phyloP scores from a whole-genome alignment of 148 eudicot genomes.

The Pharnaceum exiguum region DNA sequence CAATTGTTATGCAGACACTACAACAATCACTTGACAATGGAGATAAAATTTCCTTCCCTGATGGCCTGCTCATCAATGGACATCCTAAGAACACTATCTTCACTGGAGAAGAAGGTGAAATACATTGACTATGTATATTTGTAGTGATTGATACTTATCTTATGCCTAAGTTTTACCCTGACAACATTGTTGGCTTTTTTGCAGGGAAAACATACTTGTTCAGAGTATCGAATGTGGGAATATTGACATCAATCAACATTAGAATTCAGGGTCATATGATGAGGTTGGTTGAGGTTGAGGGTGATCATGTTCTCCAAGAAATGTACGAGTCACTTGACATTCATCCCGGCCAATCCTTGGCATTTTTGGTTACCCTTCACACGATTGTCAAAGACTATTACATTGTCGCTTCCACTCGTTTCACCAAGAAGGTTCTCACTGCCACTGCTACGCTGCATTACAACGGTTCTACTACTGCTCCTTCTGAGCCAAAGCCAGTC shows the following conservation, averaged over 20 bases:
- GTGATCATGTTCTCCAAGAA: slow-evolving; percentile 69
- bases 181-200: not conserved
- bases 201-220: slow-evolving; percentile 58
- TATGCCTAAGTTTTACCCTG: not conserved
- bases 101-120: slow-evolving; percentile 39
- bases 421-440: slow-evolving; percentile 38
- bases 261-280: slow-evolving; percentile 69
- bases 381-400: slow-evolving; percentile 46
- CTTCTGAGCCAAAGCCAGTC: slow-evolving; percentile 43
- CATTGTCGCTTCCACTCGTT: slow-evolving; percentile 74
- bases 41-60: slow-evolving; percentile 42
- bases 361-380: slow-evolving; percentile 55
- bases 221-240: slow-evolving; percentile 70
- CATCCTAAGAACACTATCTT: slow-evolving; percentile 27
- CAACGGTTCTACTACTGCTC: slow-evolving; percentile 36
- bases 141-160: not conserved
- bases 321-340: slow-evolving; percentile 67
- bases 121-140: not conserved
- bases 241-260: slow-evolving; percentile 59
- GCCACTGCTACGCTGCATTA: slow-evolving; percentile 52
- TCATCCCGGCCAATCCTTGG: slow-evolving; percentile 70
- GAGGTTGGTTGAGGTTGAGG: slow-evolving; percentile 71
- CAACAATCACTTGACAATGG: slow-evolving; percentile 50
- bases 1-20: slow-evolving; percentile 40
- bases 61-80: slow-evolving; percentile 75